These are phyloP conservation scores for Fusarium pseudoanthophilum DNA, from an alignment of 2,329 filamentous ascomycete genomes.

Conservation along the genomic window DNA sequence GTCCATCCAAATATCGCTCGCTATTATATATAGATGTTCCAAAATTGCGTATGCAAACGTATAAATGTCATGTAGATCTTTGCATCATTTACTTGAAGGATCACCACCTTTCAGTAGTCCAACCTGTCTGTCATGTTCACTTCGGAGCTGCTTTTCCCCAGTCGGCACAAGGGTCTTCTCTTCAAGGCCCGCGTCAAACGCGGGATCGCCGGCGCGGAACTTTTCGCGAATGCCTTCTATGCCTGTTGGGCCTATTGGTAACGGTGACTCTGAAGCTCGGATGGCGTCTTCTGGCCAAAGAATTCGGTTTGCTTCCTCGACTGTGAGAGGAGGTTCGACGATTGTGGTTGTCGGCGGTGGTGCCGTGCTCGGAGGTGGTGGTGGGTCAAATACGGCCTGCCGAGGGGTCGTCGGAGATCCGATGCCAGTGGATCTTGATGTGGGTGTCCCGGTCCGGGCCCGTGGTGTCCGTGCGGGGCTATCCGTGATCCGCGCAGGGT, in stretches of 20 bases:
- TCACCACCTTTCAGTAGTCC: constrained; percentile 41
- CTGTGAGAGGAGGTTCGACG: constrained; percentile 51
- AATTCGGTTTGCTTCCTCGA: constrained; percentile 54
- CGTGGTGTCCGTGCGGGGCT: constrained; percentile 35
- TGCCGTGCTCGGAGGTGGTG: background rate
- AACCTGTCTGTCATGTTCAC: constrained; percentile 46
- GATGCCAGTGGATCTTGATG: constrained; percentile 29
- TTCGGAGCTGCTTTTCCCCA: constrained; percentile 51
- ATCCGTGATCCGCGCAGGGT: constrained; percentile 27
- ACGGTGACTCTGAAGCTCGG: constrained; percentile 19
- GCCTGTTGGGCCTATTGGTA: constrained; percentile 12
- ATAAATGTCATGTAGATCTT: background rate
- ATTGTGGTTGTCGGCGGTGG: constrained; percentile 28
- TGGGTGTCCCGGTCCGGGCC: constrained; percentile 33
- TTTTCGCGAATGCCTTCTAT: constrained; percentile 53
- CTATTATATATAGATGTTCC: background rate
- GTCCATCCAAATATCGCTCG: constrained; percentile 5
- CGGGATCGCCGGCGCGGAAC: constrained; percentile 51
- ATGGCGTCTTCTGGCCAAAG: constrained; percentile 51
- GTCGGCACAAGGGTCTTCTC: constrained; percentile 53
- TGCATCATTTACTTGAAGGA: constrained; percentile 27
- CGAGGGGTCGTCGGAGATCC: constrained; percentile 37
- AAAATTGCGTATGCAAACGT: background rate
- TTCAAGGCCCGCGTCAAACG: constrained; percentile 48
- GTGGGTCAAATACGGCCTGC: constrained; percentile 24